These are phyloP conservation scores for Ilyonectria sp. DNA, from an alignment of 2,329 filamentous ascomycete genomes.

Conservation along the genomic window DNA sequence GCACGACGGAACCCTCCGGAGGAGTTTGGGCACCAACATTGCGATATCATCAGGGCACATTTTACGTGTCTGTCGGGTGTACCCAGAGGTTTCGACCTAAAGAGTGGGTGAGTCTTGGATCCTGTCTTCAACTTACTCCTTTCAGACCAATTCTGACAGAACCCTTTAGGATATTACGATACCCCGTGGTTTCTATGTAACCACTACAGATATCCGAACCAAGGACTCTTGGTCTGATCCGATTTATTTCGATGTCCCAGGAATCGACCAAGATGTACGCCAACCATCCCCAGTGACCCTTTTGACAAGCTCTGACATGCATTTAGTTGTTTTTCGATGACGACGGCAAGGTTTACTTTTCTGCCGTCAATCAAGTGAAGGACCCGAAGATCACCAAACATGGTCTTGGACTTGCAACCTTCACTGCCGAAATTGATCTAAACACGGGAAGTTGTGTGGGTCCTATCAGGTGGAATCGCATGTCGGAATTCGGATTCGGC, in stretches of 20 bases:
- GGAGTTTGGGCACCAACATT: background rate
- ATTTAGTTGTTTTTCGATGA: background rate
- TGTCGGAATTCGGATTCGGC: background rate
- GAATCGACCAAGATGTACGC: background rate
- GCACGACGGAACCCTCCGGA: background rate
- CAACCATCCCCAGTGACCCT: background rate
- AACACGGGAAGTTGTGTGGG: background rate
- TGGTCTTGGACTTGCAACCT: background rate
- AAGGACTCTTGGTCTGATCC: background rate
- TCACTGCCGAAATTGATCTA: background rate
- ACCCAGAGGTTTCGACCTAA: background rate
- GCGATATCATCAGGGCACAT: background rate
- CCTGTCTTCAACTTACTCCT: background rate
- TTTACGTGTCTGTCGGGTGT: background rate
- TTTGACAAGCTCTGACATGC: background rate
- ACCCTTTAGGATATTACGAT: background rate
- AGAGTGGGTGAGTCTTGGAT: background rate
- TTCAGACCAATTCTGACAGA: background rate
- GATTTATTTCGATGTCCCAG: background rate
- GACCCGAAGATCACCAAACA: background rate
- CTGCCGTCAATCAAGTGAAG: background rate
- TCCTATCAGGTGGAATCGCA: background rate
- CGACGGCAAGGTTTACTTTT: background rate
- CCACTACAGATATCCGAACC: background rate
- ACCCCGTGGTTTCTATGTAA: background rate